These are phyloP conservation scores for Globisporangium mamillatum DNA, from an alignment of 352 stramenopile genomes.

Conservation along the genomic window DNA sequence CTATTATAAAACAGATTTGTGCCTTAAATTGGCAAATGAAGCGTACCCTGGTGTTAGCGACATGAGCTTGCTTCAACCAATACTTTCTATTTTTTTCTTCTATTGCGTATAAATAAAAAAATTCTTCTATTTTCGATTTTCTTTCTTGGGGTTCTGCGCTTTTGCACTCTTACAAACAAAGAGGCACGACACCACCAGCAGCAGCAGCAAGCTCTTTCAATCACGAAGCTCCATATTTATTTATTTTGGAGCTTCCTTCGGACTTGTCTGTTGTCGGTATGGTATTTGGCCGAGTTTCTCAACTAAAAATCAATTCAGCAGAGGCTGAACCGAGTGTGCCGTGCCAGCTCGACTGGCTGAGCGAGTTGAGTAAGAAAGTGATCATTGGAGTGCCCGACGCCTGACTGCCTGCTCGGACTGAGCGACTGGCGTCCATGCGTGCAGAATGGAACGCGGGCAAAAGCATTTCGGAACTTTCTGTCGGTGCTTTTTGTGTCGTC, in stretches of 20 bases:
- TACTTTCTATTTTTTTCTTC: neutral
- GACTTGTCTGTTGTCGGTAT: too few species aligned
- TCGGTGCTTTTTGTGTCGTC: neutral
- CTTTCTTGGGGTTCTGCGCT: neutral
- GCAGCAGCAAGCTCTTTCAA: neutral
- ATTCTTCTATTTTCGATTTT: neutral
- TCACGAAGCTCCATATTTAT: neutral
- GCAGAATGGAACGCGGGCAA: neutral
- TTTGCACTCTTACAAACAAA: neutral
- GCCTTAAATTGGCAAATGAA: neutral
- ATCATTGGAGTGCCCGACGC: too few species aligned
- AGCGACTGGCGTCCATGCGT: neutral
- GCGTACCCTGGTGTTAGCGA: neutral
- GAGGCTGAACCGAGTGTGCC: neutral
- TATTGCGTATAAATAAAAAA: neutral
- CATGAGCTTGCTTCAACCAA: too few species aligned
- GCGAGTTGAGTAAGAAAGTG: too few species aligned
- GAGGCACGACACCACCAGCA: neutral
- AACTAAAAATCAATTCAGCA: constrained; percentile 1
- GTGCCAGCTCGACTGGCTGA: neutral
- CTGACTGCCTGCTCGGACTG: neutral
- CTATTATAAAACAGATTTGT: neutral
- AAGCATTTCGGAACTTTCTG: neutral
- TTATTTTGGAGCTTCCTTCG: too few species aligned
- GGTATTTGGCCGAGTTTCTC: neutral